phyloP scores from a whole-genome alignment of 768 basidiomycete species.

The Butyriboletus loyo region DNA sequence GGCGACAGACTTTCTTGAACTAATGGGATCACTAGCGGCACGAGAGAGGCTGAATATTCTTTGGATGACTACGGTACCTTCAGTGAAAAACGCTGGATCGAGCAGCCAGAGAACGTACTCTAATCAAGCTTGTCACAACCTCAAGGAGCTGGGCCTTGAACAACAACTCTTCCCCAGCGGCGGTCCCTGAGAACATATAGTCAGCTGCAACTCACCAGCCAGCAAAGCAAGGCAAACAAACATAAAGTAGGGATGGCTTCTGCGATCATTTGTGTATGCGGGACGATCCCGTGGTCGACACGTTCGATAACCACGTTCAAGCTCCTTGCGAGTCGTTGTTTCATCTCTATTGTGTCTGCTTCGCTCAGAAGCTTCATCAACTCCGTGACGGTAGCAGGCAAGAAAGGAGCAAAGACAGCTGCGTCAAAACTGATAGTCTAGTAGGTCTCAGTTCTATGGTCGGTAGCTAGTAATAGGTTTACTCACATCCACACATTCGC shows the following conservation, averaged over 20 bases:
- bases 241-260: slow-evolving; percentile 70
- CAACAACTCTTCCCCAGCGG: slow-evolving; percentile 64
- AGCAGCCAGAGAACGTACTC: slow-evolving; percentile 40
- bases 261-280: slow-evolving; percentile 58
- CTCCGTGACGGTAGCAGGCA: slow-evolving; percentile 57
- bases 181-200: slow-evolving; percentile 50
- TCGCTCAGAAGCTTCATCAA: slow-evolving; percentile 70
- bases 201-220: slow-evolving; percentile 3
- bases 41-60: slow-evolving; percentile 55
- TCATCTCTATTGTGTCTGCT: slow-evolving; percentile 72
- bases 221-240: slow-evolving; percentile 33
- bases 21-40: slow-evolving; percentile 56
- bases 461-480: neutral
- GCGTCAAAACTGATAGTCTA: slow-evolving; percentile 67
- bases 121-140: slow-evolving; percentile 66
- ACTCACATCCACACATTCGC: slow-evolving; percentile 83
- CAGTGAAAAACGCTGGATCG: neutral
- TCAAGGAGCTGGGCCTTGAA: slow-evolving; percentile 70
- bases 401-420: slow-evolving; percentile 63
- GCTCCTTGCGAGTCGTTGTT: slow-evolving; percentile 65
- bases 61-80: slow-evolving; percentile 55
- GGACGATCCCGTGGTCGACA: slow-evolving; percentile 55
- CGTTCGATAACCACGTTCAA: slow-evolving; percentile 68
- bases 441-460: slow-evolving; percentile 5
- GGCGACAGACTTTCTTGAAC: slow-evolving; percentile 63